Percentiles rank a stretch among this genome's conserved stretches.
phyloP scores from a whole-genome alignment of 352 stramenopile species.

The Phytophthora sp. region DNA sequence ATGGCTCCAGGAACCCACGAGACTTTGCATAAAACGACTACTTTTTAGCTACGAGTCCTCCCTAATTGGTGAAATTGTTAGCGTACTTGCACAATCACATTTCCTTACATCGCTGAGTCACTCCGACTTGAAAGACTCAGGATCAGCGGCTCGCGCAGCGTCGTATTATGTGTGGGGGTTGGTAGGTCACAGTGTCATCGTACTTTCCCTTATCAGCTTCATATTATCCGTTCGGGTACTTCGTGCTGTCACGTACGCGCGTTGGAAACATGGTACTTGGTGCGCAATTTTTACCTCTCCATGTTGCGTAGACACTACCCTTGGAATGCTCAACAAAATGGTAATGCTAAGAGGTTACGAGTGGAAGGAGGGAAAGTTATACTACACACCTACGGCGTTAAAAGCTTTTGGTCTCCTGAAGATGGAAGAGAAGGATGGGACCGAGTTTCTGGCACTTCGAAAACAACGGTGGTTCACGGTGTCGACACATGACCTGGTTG shows the following conservation, averaged over 20 bases:
- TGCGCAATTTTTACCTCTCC: constrained; percentile 12
- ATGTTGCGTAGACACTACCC: constrained; percentile 24
- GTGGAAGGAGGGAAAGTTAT: constrained; percentile 11
- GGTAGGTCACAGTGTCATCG: constrained; percentile 17
- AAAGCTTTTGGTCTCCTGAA: constrained; percentile 26
- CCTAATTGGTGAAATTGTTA: constrained; percentile 26
- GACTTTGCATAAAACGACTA: constrained; percentile 19
- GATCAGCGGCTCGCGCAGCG: constrained; percentile 4
- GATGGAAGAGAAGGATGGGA: constrained; percentile 17
- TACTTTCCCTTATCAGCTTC: constrained; percentile 20
- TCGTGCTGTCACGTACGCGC: constrained; percentile 2
- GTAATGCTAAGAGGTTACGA: constrained; percentile 26
- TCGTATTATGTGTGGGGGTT: constrained; percentile 34
- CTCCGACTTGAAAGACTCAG: constrained; percentile 6
- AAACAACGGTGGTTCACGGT: constrained; percentile 18
- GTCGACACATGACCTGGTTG: constrained; percentile 4
- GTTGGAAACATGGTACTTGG: constrained; percentile 13
- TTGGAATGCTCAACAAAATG: constrained; percentile 21
- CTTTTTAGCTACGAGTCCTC: constrained; percentile 35
- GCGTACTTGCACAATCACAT: constrained; percentile 2
- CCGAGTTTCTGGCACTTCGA: constrained; percentile 18
- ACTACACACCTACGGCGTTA: constrained; percentile 12
- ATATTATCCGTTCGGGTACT: constrained; percentile 14
- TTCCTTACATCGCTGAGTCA: constrained; percentile 12
- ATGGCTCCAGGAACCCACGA: constrained; percentile 1